phyloP scores from a whole-genome alignment of 495 filamentous ascomycete genomes.

The Emericellopsis terricola region DNA sequence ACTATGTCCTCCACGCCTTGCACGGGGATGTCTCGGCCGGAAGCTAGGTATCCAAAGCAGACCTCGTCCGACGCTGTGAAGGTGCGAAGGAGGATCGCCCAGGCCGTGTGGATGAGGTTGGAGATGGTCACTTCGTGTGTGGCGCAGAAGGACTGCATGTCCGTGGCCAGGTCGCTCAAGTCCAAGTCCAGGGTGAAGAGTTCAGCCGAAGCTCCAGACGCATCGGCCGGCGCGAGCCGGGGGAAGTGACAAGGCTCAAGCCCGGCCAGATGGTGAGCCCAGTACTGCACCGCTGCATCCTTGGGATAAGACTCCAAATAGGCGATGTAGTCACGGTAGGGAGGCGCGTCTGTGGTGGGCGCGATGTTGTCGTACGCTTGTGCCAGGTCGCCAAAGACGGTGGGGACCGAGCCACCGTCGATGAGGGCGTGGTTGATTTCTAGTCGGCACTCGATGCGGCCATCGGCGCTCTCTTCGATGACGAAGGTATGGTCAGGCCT shows the following conservation, averaged over 20 bases:
- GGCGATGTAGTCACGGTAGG: not conserved
- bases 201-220: not conserved
- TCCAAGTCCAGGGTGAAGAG: not conserved
- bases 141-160: not conserved
- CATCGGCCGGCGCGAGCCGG: not conserved
- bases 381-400: not conserved
- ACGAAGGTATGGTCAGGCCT: not conserved
- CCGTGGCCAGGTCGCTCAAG: not conserved
- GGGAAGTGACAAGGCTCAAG: not conserved
- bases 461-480: not conserved
- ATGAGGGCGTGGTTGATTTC: not conserved
- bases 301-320: not conserved
- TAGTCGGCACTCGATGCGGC: not conserved
- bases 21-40: not conserved
- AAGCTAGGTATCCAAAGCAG: conserved; percentile 16
- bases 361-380: not conserved
- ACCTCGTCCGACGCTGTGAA: conserved; percentile 22
- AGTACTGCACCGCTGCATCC: not conserved
- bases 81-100: conserved; percentile 20
- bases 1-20: not conserved
- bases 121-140: not conserved
- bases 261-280: not conserved
- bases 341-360: not conserved
- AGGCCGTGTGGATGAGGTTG: conserved; percentile 22
- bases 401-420: not conserved